Conservation (phyloP, 768 basidiomycete genomes). For the Lentinula aciculospora region DNA sequence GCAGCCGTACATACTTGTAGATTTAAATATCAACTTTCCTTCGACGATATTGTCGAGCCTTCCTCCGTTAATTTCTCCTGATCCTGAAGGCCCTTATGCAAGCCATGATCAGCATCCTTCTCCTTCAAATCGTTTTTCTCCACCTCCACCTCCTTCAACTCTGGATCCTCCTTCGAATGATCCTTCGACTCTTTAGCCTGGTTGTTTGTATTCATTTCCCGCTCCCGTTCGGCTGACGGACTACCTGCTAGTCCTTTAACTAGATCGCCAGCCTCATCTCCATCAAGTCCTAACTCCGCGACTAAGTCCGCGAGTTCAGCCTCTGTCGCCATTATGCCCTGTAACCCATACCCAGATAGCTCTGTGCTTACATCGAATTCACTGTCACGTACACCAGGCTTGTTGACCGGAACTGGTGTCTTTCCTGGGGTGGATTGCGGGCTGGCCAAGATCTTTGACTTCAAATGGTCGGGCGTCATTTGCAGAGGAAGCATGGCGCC, state of each 20-base stretch:
- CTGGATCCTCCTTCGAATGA: slow-evolving; percentile 10
- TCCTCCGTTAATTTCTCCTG: neutral
- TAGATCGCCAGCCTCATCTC: slow-evolving; percentile 72
- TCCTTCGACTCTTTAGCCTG: neutral
- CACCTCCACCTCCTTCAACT: slow-evolving; percentile 8
- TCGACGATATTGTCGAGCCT: neutral
- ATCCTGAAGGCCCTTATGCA: too few relatives aligned
- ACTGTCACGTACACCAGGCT: slow-evolving; percentile 29
- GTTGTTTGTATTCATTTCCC: neutral
- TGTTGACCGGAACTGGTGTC: slow-evolving; percentile 46
- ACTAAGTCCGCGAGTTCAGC: slow-evolving; percentile 70
- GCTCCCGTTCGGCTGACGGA: slow-evolving; percentile 12
- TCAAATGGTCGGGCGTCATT: slow-evolving; percentile 76
- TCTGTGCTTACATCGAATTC: slow-evolving; percentile 64
- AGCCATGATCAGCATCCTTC: too few relatives aligned
- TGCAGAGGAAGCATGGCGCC: slow-evolving; percentile 70
- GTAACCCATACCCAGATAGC: slow-evolving; percentile 64
- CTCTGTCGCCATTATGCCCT: slow-evolving; percentile 72
- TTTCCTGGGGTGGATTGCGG: slow-evolving; percentile 38
- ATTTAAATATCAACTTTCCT: neutral
- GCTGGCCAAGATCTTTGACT: slow-evolving; percentile 44
- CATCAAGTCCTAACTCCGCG: slow-evolving; percentile 69
- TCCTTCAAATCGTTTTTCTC: too few relatives aligned
- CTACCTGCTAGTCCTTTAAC: slow-evolving; percentile 53
- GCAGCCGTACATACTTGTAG: too few relatives aligned